A percentile compares a stretch with the other conserved stretches of the same genome.
phyloP scores from a whole-genome alignment of 2,329 filamentous ascomycete species.

The Elsinoe arachidis region DNA sequence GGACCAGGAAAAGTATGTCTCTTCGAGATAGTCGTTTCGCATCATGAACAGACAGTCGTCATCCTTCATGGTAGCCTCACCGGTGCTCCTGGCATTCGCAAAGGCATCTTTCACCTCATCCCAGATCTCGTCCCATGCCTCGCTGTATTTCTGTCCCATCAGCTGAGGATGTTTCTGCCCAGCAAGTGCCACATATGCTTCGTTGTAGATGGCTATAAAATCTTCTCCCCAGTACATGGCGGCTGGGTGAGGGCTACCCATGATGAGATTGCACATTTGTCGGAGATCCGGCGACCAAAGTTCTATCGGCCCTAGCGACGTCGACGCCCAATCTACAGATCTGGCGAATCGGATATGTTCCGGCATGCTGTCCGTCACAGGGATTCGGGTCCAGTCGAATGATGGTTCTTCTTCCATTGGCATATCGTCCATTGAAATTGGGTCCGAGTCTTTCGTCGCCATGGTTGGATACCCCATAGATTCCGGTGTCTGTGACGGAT shows the following conservation, averaged over 20 bases:
- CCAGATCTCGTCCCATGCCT: conserved; percentile 70
- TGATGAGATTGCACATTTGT: conserved; percentile 72
- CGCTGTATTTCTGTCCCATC: conserved; percentile 63
- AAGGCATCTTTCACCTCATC: conserved; percentile 61
- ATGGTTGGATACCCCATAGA: background rate
- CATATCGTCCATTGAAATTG: conserved; percentile 1
- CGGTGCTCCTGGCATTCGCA: conserved; percentile 55
- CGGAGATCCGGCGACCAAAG: conserved; percentile 63
- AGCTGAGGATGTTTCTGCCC: conserved; percentile 67
- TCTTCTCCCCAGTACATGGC: conserved; percentile 75
- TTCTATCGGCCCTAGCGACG: conserved; percentile 66
- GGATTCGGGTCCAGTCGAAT: conserved; percentile 75
- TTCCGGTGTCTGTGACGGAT: conserved; percentile 2
- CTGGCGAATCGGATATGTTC: conserved; percentile 65
- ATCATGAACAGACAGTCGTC: conserved; percentile 68
- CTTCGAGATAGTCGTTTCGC: conserved; percentile 62
- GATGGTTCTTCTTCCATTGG: conserved; percentile 35
- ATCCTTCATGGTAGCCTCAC: conserved; percentile 75
- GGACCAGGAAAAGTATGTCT: conserved; percentile 76
- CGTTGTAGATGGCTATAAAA: conserved; percentile 61
- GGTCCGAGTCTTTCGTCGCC: conserved; percentile 8
- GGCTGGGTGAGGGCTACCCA: conserved; percentile 59
- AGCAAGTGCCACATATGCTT: conserved; percentile 61
- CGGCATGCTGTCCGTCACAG: conserved; percentile 54
- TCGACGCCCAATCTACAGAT: conserved; percentile 63